Evolutionary conservation across 140 eudicot species (phyloP).

Genomic region (Bidens hawaiensis): DNA sequence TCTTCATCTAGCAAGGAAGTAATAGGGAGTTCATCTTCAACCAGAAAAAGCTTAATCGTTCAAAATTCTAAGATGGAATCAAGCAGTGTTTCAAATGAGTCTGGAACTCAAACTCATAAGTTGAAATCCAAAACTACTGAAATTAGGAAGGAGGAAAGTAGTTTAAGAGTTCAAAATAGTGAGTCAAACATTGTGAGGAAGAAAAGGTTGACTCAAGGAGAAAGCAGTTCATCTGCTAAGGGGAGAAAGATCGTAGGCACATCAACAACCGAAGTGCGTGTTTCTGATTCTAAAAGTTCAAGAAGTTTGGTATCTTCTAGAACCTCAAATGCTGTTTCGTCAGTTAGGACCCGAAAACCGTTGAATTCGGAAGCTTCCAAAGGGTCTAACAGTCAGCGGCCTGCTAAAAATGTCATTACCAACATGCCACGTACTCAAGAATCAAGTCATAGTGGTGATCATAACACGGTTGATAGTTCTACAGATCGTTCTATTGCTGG

Average conservation of each 20-base stretch:
- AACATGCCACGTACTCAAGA: constrained; percentile 29
- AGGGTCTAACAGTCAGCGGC: constrained; percentile 23
- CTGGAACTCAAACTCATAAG: constrained; percentile 24
- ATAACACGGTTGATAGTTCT: constrained; percentile 30
- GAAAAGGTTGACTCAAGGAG: constrained; percentile 55
- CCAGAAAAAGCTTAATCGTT: constrained; percentile 36
- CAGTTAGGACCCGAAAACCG: constrained; percentile 43
- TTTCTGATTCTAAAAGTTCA: constrained; percentile 35
- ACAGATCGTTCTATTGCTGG: constrained; percentile 38
- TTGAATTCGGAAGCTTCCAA: constrained; percentile 25
- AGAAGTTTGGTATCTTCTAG: constrained; percentile 34
- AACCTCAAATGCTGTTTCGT: constrained; percentile 23
- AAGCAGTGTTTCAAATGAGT: constrained; percentile 27
- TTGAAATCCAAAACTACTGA: constrained; percentile 27
- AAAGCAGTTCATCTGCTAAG: constrained; percentile 58
- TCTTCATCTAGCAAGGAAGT: constrained; percentile 47
- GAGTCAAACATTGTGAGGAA: constrained; percentile 35
- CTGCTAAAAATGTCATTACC: constrained; percentile 15
- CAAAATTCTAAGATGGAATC: constrained; percentile 37
- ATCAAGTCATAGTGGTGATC: constrained; percentile 30
- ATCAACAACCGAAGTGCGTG: constrained; percentile 27
- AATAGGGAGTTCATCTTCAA: constrained; percentile 45
- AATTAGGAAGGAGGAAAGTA: constrained; percentile 26
- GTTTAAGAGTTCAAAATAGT: constrained; percentile 30
- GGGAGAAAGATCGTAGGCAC: constrained; percentile 42